Evolutionary conservation across 768 basidiomycete genomes (phyloP).

Genomic region (Dendrothele bispora): DNA sequence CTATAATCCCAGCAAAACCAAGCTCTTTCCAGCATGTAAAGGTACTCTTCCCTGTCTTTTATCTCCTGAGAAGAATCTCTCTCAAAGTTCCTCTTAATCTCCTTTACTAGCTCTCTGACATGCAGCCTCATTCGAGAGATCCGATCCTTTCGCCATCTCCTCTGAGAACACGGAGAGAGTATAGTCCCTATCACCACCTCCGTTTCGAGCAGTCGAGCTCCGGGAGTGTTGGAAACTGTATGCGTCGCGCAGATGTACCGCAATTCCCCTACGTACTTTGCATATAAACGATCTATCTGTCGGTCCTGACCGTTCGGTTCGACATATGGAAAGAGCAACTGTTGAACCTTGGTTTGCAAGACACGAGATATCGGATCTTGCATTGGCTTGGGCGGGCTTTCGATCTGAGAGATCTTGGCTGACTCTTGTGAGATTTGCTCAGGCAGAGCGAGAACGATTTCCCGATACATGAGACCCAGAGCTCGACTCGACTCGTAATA

Average conservation of each 20-base stretch:
- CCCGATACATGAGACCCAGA: constrained; percentile 71
- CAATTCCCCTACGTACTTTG: constrained; percentile 62
- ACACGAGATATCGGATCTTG: constrained; percentile 39
- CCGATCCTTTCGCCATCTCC: constrained; percentile 57
- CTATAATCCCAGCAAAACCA: constrained; percentile 71
- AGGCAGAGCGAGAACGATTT: constrained; percentile 46
- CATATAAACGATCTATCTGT: constrained; percentile 41
- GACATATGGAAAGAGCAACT: background rate
- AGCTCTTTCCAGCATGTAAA: constrained; percentile 44
- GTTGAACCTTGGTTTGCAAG: constrained; percentile 29
- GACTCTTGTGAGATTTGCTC: constrained; percentile 21
- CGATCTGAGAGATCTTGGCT: background rate
- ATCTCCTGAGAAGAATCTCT: constrained; percentile 8
- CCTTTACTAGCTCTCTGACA: constrained; percentile 47
- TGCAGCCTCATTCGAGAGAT: constrained; percentile 65
- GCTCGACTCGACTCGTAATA: constrained; percentile 74
- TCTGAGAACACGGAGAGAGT: constrained; percentile 65
- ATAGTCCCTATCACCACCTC: constrained; percentile 79
- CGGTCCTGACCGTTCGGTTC: constrained; percentile 23
- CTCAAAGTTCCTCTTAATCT: constrained; percentile 45
- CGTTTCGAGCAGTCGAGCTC: constrained; percentile 60
- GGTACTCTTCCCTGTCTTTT: constrained; percentile 27
- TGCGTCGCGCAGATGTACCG: constrained; percentile 70
- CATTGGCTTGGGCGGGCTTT: constrained; percentile 8
- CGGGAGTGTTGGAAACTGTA: constrained; percentile 57